Base-by-base conservation (phyloP, 306 rosid genomes). In the Lathyrus oleraceus region DNA sequence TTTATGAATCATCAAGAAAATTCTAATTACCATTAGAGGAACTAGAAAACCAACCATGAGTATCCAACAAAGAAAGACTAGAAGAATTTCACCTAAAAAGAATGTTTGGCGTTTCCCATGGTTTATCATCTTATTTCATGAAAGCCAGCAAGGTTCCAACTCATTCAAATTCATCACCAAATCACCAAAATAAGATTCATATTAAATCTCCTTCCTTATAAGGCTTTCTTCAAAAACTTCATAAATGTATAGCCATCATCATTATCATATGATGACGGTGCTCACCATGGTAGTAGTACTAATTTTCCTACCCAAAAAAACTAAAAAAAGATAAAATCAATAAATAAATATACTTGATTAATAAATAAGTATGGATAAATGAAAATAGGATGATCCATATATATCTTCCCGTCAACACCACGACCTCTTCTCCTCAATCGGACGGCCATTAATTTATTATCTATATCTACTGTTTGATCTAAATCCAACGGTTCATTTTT, bases 401-500 rank as follows among this genome's bases (percentile, higher is more conserved):
- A 35, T 35, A 35, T 35, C 39, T 35, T 7, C 10, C 39, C 39
- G 17, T 44, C 72, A 68, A 53, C 82, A 75, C 58, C 81, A 72
- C 75, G 69, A 53, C 68, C 16, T 20, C 36, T 44, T 36, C 68
- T 25, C 13, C 2, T 6, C 0, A 11, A 81, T 76, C 84, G 3
- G 15, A 79, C 79, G 81, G 86, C 51, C 20, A 27, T 4, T 17
- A 61, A 58, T 42, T 7, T 9, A 3, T 2, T 32, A 30, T n/a
- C 15, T 21, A 54, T 2, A 48, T 6, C 2, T 0, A 58, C 83
- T 79, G 44, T 39, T 0, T 0, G 74, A 73, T 73, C 8, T 10
- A 2, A 4, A 89, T 83, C 91, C 0, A 0, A 84, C 93, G 87
- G 66, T n/a, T 2, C 21, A 17, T 12, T 43, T 76, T 30, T 69